Base-by-base conservation (phyloP, 2,329 filamentous ascomycete species). In the Aschersonia sp. region DNA sequence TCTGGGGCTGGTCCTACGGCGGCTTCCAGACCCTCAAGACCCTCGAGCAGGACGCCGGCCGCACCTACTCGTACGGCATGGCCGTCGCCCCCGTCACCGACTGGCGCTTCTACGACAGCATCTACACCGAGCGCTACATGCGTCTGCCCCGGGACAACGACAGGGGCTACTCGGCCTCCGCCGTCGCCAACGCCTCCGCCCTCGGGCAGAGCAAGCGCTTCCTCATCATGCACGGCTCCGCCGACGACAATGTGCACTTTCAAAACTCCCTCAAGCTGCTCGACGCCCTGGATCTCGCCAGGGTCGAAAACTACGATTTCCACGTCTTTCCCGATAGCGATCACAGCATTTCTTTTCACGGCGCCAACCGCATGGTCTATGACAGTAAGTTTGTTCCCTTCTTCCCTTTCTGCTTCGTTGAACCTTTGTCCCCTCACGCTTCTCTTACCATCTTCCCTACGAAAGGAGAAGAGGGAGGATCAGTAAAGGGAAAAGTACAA, bases 1-100 rank as follows among this genome's bases (percentile, higher is more conserved):
- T 98, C 60, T 98, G 92, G 92, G 92, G 92, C 44, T 98, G 92
- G 92, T 94, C 87, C 53, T 98, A 92, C 60, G 92, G 92, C 49
- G 92, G 92, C 9, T 98, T 94, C 71, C 85, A 86, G 71, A 87
- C 92, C 5, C 75, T 98, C 58, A 98, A 98, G 70, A 92, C 87
- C 1, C 79, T 98, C 10, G 92, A 98, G 70, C 76, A 79, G 52
- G 92, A 98, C 61, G 90, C 79, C 7, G 92, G 94, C 5, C 63
- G 79, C 59, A 97, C 89, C 0, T 98, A 96, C 69, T 82, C 82
- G 53, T 98, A 98, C 63, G 94, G 92, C 56, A 95, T 98, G 85
- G 88, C 94, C 6, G 94, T 98, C 46, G 92, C 92, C 1, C 92
- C 92, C 14, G 92, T 98, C n/a, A 97, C 90, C 0, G 89, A 98